Conservation (phyloP, 148 eudicot genomes). For the Dianthus caryophyllus region DNA sequence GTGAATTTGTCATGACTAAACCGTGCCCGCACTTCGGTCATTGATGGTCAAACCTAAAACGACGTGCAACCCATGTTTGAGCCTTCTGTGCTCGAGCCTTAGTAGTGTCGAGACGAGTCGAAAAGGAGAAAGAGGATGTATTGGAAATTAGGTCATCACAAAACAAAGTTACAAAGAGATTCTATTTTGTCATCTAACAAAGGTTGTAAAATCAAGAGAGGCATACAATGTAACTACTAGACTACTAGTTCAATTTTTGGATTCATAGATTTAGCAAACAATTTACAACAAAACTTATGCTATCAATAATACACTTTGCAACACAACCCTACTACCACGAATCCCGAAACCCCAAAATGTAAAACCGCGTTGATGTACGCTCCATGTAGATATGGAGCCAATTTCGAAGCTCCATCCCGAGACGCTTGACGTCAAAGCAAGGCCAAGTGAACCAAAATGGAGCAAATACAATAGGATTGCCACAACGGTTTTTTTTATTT, state of each 20-base stretch:
- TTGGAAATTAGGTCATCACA: background rate
- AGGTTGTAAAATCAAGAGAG: too few species aligned
- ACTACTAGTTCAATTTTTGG: constrained; percentile 11
- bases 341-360: constrained; percentile 10
- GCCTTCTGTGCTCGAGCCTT: too few species aligned
- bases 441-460: background rate
- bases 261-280: constrained; percentile 24
- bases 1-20: too few species aligned
- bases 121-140: background rate
- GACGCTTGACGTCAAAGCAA: background rate
- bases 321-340: constrained; percentile 3
- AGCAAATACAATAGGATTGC: background rate
- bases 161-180: too few species aligned
- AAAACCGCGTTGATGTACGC: background rate
- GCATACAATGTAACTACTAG: background rate
- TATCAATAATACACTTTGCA: constrained; percentile 16
- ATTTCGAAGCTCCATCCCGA: constrained; percentile 3
- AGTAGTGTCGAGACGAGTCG: too few species aligned
- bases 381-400: background rate
- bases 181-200: too few species aligned
- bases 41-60: too few species aligned
- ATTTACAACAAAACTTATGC: constrained; percentile 20
- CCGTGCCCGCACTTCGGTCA: too few species aligned
- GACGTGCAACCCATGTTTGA: too few species aligned
- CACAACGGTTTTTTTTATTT: constrained; percentile 42